Evolutionary conservation across 371 early-diverging fungal genomes (phyloP).

Genomic region (Synchytrium microbalum): DNA sequence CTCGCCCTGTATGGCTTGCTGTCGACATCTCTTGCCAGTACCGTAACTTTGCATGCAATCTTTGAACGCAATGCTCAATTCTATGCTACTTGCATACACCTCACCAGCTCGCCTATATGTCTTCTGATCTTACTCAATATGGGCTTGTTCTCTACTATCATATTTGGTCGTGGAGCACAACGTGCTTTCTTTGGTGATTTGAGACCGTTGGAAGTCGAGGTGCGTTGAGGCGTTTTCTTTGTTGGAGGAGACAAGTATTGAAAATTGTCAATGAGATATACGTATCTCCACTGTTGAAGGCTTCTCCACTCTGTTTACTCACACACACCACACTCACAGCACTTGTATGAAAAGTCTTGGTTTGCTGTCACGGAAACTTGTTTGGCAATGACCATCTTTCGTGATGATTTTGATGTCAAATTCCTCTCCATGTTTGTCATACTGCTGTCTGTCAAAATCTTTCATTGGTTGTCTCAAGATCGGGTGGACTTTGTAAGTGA

Average conservation of each 20-base stretch:
- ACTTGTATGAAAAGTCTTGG: conserved; percentile 92
- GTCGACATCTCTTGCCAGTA: neutral
- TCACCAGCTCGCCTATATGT: conserved; percentile 77
- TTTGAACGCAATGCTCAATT: conserved; percentile 41
- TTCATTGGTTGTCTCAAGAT: conserved; percentile 92
- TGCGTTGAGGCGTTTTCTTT: conserved; percentile 18
- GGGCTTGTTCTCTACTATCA: conserved; percentile 64
- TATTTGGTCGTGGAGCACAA: conserved; percentile 67
- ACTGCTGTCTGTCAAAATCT: conserved; percentile 80
- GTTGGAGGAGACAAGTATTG: neutral
- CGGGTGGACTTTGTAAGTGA: conserved; percentile 80
- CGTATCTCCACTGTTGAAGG: neutral
- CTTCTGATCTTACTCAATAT: conserved; percentile 80
- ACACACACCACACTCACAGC: conserved; percentile 55
- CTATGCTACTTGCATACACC: conserved; percentile 79
- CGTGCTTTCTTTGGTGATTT: conserved; percentile 83
- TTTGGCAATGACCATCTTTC: conserved; percentile 91
- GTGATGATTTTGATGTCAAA: conserved; percentile 83
- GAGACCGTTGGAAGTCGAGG: conserved; percentile 86
- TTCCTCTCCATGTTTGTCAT: conserved; percentile 75
- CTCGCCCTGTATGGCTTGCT: neutral
- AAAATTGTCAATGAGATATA: neutral
- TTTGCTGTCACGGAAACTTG: conserved; percentile 92
- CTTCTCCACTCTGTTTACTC: neutral
- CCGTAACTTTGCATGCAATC: conserved; percentile 4